Evolutionary conservation across 2,329 filamentous ascomycete genomes (phyloP).

Genomic region (Sporothrix sp.): DNA sequence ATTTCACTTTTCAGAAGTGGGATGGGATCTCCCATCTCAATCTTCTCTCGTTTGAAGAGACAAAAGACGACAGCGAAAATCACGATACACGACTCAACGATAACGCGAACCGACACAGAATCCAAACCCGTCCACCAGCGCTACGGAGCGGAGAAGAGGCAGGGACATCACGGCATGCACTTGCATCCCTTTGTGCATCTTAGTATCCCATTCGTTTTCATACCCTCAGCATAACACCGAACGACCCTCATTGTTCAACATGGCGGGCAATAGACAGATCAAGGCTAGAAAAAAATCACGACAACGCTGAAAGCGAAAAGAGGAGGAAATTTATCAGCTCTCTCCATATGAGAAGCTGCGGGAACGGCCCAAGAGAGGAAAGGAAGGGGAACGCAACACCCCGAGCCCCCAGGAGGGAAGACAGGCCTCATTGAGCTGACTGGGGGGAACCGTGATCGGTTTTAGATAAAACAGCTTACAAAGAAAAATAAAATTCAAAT

Average conservation of each 20-base stretch:
- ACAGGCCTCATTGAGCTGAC: neutral
- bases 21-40: no score
- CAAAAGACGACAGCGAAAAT: no score
- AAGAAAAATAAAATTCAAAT: neutral
- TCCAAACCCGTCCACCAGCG: no score
- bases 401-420: neutral
- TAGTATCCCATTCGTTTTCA: neutral
- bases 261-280: conserved; percentile 2
- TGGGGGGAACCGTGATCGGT: neutral
- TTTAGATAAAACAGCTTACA: neutral
- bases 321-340: conserved; percentile 6
- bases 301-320: neutral
- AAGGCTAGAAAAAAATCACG: conserved; percentile 2
- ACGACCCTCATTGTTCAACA: conserved; percentile 4
- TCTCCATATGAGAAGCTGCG: neutral
- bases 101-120: no score
- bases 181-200: neutral
- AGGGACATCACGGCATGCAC: no score
- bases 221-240: neutral
- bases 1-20: no score
- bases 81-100: no score
- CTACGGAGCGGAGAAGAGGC: no score
- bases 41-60: no score
- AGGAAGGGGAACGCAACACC: neutral
- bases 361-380: neutral